These are phyloP conservation scores for Penicillium expansum DNA, from an alignment of 2,329 filamentous ascomycete species.

Conservation along the genomic window DNA sequence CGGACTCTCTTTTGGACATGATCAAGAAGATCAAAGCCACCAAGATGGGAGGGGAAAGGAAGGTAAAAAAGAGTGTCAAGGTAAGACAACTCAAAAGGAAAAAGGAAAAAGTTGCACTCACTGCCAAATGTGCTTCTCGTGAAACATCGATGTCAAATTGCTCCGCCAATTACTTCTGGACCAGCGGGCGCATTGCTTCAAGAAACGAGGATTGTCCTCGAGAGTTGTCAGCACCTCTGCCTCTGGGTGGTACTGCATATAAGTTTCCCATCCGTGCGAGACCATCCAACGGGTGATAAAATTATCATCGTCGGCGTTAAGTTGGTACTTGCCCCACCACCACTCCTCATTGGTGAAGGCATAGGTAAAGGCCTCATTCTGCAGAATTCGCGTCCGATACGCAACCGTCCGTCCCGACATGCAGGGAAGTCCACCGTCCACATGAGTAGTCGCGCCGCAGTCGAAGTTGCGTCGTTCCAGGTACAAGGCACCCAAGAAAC, in stretches of 20 bases:
- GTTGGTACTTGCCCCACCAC: conserved; percentile 72
- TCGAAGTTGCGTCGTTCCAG: conserved; percentile 94
- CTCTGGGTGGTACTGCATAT: conserved; percentile 88
- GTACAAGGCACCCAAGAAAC: conserved; percentile 88
- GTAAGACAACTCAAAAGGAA: conserved; percentile 2
- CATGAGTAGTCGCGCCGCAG: conserved; percentile 90
- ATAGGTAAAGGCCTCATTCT: conserved; percentile 79
- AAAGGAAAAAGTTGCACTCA: conserved; percentile 54
- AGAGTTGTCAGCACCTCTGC: conserved; percentile 91
- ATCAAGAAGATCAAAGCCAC: neutral
- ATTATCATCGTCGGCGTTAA: conserved; percentile 97
- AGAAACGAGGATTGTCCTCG: conserved; percentile 81
- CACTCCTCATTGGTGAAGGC: conserved; percentile 90
- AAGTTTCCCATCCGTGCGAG: conserved; percentile 86
- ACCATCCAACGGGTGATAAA: conserved; percentile 97
- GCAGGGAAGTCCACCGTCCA: conserved; percentile 94
- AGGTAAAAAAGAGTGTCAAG: conserved; percentile 1
- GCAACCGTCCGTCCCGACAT: conserved; percentile 92
- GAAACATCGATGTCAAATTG: conserved; percentile 86
- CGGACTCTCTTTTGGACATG: neutral
- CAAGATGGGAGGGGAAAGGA: neutral
- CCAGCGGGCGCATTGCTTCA: conserved; percentile 93
- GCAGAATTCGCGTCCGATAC: conserved; percentile 83
- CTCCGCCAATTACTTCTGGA: conserved; percentile 97
- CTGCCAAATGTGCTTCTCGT: conserved; percentile 81